Base-by-base conservation (phyloP, 2,329 filamentous ascomycete species). In the Penicillium nordicum region DNA sequence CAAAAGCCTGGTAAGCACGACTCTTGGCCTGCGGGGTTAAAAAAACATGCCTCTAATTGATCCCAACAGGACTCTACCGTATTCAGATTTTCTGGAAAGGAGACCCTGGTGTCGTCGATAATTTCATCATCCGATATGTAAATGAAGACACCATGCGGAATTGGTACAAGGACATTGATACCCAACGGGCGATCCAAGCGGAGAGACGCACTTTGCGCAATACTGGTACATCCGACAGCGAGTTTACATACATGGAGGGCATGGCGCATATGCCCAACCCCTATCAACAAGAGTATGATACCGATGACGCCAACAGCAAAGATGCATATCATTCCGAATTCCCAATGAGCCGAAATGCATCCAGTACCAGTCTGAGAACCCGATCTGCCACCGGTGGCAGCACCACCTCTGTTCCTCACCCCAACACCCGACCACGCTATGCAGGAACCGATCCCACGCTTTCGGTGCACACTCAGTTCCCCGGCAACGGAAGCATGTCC, bases 51-150 rank as follows among this genome's bases (percentile, higher is more conserved):
- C 44, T 46, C 53, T 55, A 48, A 55, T 32, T 21, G 27, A 27
- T 42, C 12, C 44, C 40, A 25, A 11, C 67, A 94, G 92, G 91
- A 46, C 93, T 90, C 11, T 96, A 97, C 71, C 93, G 90, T 2
- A 90, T 97, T 58, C 93, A 97, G 71, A 97, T 99, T 54, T 97
- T 92, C 82, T 99, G 94, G 94, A 97, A 94, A 76, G 93, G 93
- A 34, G 93, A 97, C 63, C 91, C 92, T 0, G 91, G 90, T 4
- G 91, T 97, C 30, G 92, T 97, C 32, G 93, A 99, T 71, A 96
- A 95, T 69, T 97, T 99, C 73, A 87, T 93, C 67, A 96, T 99
- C 70, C 90, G 90, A 64, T 97, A 97, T 73, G 83, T 85, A 49
- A 94, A 93, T 58, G 94, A 99, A 72, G 92, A 96, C 64, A 86